Conservation (phyloP, 2,329 filamentous ascomycete species). For the Arthrobotrys conoides region DNA sequence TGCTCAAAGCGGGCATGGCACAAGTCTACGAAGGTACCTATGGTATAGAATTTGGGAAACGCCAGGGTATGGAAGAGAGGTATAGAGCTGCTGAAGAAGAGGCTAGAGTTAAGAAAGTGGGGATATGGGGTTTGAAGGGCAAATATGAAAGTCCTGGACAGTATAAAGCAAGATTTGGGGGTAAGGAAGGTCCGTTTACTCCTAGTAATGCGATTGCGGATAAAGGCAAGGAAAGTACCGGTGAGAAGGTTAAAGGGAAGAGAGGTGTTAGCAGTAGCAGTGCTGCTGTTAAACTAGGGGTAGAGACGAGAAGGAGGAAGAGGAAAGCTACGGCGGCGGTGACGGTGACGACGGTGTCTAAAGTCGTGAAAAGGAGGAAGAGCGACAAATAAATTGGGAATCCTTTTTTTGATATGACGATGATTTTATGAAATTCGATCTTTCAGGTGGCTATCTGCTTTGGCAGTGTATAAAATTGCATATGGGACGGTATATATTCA, state of each 20-base stretch:
- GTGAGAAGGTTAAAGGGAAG: slow-evolving; percentile 58
- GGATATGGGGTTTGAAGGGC: slow-evolving; percentile 80
- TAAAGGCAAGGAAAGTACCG: slow-evolving; percentile 33
- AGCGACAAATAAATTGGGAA: slow-evolving; percentile 11
- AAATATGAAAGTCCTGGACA: slow-evolving; percentile 57
- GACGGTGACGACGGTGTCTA: not conserved
- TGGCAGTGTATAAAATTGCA: slow-evolving; percentile 27
- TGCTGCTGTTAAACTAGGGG: not conserved
- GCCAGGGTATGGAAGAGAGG: slow-evolving; percentile 72
- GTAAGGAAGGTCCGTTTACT: slow-evolving; percentile 57
- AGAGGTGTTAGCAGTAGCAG: slow-evolving; percentile 44
- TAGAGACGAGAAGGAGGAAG: slow-evolving; percentile 3
- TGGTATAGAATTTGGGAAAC: slow-evolving; percentile 75
- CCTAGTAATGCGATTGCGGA: slow-evolving; percentile 33
- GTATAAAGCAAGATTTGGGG: slow-evolving; percentile 57
- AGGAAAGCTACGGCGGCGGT: slow-evolving; percentile 4
- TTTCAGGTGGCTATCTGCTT: slow-evolving; percentile 12
- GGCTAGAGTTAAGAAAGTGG: slow-evolving; percentile 76
- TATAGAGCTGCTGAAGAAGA: slow-evolving; percentile 70
- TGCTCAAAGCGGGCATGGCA: slow-evolving; percentile 86
- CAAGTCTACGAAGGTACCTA: slow-evolving; percentile 86
- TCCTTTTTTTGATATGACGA: not conserved
- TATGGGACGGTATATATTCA: slow-evolving; percentile 13
- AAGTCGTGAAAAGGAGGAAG: slow-evolving; percentile 19
- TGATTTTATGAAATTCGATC: slow-evolving; percentile 11